Conservation (phyloP, 805 yeast species). For the Ogataea paradorogensis region DNA sequence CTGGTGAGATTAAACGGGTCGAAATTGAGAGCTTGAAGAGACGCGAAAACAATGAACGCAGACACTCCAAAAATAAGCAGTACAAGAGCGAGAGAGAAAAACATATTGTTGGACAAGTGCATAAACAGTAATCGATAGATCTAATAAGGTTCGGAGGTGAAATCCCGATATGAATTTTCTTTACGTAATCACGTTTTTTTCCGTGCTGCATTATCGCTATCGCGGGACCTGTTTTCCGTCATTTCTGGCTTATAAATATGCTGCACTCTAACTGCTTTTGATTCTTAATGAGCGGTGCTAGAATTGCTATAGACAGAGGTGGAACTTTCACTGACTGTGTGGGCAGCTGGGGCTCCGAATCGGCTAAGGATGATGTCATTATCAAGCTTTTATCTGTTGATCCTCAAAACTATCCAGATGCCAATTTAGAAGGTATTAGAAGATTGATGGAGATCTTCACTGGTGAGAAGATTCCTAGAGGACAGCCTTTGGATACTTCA, state of each 20-base stretch:
- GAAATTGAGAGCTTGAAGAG: slow-evolving; percentile 74
- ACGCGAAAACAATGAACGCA: slow-evolving; percentile 79
- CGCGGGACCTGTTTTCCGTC: slow-evolving; percentile 8
- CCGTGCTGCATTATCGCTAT: not conserved
- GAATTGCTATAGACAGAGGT: slow-evolving; percentile 60
- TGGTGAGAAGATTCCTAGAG: slow-evolving; percentile 54
- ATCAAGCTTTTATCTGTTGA: slow-evolving; percentile 85
- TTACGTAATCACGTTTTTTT: not conserved
- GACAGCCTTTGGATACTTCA: slow-evolving; percentile 57
- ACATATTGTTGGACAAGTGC: slow-evolving; percentile 81
- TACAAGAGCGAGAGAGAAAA: slow-evolving; percentile 73
- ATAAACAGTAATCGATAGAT: slow-evolving; percentile 34
- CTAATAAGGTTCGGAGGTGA: not conserved
- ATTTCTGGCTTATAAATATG: not conserved
- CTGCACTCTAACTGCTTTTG: not conserved
- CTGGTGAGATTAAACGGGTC: slow-evolving; percentile 75
- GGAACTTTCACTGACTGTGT: slow-evolving; percentile 89
- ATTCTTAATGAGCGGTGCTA: slow-evolving; percentile 22
- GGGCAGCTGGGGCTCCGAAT: slow-evolving; percentile 48
- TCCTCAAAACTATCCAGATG: slow-evolving; percentile 83
- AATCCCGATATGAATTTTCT: not conserved
- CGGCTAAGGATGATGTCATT: slow-evolving; percentile 55
- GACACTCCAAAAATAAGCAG: slow-evolving; percentile 67
- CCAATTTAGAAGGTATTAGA: slow-evolving; percentile 90
- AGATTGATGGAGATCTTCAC: slow-evolving; percentile 64